These are phyloP conservation scores for Saussurea involucrata DNA, from an alignment of 129 eudicot species.

Conservation along the genomic window DNA sequence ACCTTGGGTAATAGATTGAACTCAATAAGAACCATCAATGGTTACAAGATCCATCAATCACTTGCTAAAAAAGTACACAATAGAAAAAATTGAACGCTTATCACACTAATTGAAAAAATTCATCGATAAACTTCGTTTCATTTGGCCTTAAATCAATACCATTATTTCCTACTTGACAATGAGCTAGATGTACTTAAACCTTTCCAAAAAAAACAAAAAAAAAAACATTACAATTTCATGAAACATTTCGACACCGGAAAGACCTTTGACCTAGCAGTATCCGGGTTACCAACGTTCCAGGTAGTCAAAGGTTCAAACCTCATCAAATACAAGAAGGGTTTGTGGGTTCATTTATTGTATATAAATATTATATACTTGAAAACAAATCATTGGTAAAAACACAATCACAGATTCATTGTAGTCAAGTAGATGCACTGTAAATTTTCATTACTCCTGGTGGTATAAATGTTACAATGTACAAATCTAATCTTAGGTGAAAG, in stretches of 20 bases:
- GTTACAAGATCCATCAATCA: too few relatives aligned
- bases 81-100: too few relatives aligned
- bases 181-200: neutral
- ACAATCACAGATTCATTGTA: neutral
- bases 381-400: neutral
- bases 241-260: neutral
- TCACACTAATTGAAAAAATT: too few relatives aligned
- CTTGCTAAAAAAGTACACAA: too few relatives aligned
- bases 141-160: too few relatives aligned
- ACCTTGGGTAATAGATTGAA: too few relatives aligned
- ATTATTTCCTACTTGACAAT: too few relatives aligned
- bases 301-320: neutral
- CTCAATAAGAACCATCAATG: too few relatives aligned
- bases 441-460: neutral
- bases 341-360: neutral
- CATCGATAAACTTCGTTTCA: too few relatives aligned
- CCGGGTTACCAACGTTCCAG: neutral
- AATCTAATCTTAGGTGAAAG: constrained; percentile 13
- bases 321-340: neutral
- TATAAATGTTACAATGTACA: constrained; percentile 12
- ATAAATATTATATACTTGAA: neutral
- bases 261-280: neutral
- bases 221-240: neutral
- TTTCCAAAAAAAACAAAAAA: neutral
- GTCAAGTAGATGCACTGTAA: neutral